Conservation (phyloP, 306 rosid genomes). For the Luffa acutangula region DNA sequence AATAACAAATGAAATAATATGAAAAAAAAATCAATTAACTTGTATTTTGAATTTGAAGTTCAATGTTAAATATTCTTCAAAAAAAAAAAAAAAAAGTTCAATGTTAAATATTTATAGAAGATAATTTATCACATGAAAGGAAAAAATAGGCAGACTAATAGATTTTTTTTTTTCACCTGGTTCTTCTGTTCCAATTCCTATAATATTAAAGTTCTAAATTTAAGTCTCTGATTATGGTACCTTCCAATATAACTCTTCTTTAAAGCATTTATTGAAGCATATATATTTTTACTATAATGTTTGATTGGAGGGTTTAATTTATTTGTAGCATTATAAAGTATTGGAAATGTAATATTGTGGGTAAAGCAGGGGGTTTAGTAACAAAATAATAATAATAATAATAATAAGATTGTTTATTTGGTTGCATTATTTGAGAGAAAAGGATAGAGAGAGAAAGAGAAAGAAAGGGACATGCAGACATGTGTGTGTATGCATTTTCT, state of each 20-base stretch:
- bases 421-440: not conserved
- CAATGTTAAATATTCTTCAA: too few relatives aligned
- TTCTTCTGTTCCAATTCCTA: not conserved
- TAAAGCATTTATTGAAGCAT: not conserved
- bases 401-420: not conserved
- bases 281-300: not conserved
- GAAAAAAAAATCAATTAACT: too few relatives aligned
- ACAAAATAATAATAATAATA: not conserved
- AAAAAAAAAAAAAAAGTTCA: too few relatives aligned
- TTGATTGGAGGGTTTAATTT: not conserved
- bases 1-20: too few relatives aligned
- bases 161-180: too few relatives aligned
- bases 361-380: too few relatives aligned
- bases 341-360: not conserved
- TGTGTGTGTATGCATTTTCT: conserved; percentile 6
- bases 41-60: too few relatives aligned
- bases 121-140: too few relatives aligned
- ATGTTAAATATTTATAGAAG: too few relatives aligned
- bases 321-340: not conserved
- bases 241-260: not conserved
- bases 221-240: not conserved
- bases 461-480: conserved; percentile 3
- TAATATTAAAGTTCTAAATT: not conserved
- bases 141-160: too few relatives aligned
- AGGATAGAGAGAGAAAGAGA: not conserved